These are phyloP conservation scores for Penicillium subrubescens DNA, from an alignment of 495 filamentous ascomycete species.

Conservation along the genomic window DNA sequence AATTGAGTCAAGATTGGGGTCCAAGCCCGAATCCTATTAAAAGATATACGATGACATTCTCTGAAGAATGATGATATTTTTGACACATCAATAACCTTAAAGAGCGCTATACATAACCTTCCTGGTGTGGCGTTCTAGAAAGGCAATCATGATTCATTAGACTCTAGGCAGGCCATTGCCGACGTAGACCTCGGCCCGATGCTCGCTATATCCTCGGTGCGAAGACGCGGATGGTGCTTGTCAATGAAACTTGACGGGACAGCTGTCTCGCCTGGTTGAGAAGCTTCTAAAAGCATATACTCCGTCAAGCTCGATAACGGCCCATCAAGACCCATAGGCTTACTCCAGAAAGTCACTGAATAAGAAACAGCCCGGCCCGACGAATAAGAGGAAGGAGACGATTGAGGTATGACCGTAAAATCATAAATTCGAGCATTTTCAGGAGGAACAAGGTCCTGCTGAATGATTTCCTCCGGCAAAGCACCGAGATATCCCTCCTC, in stretches of 20 bases:
- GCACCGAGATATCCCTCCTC: slow-evolving; percentile 10
- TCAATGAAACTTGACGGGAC: slow-evolving; percentile 3
- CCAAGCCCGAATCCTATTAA: no score
- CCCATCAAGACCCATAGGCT: slow-evolving; percentile 7
- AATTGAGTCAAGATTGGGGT: no score
- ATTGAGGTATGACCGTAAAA: slow-evolving; percentile 6
- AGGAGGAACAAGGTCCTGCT: slow-evolving; percentile 7
- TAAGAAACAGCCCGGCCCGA: background rate
- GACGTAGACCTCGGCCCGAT: background rate
- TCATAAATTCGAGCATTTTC: slow-evolving; percentile 19
- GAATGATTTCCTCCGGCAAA: background rate
- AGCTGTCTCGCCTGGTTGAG: background rate
- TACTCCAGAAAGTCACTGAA: slow-evolving; percentile 10
- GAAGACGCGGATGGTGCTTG: background rate
- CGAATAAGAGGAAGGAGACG: background rate
- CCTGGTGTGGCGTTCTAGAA: background rate
- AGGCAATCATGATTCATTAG: background rate
- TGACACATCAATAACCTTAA: no score
- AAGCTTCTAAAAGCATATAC: background rate
- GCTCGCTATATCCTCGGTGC: background rate
- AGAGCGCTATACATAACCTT: no score
- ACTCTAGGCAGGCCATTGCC: background rate
- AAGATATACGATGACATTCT: no score
- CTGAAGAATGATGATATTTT: no score
- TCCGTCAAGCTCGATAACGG: slow-evolving; percentile 6